Percentiles rank a stretch among this genome's conserved stretches.
These are phyloP conservation scores for Colletotrichum aenigma DNA, from an alignment of 2,329 filamentous ascomycete species.

Conservation along the genomic window DNA sequence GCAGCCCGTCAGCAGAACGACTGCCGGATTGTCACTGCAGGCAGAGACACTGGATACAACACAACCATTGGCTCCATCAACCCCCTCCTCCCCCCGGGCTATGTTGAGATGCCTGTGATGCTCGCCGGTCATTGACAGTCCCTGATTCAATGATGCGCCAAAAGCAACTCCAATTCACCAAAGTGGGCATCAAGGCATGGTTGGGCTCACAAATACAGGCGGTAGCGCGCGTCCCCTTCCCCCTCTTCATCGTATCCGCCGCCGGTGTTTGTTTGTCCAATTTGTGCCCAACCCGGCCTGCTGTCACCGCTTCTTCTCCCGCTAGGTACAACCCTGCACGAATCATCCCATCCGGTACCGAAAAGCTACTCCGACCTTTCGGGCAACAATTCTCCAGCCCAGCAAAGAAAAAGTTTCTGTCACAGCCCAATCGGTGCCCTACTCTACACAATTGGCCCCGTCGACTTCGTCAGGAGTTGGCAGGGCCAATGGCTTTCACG, in stretches of 20 bases:
- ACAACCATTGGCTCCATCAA: background rate
- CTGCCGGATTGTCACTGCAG: background rate
- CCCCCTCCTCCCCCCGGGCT: background rate
- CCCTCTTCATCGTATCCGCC: conserved; percentile 13
- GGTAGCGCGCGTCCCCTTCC: conserved; percentile 17
- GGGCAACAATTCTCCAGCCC: conserved; percentile 33
- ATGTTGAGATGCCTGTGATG: background rate
- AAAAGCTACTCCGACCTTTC: conserved; percentile 31
- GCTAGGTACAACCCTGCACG: conserved; percentile 37
- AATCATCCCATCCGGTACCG: conserved; percentile 27
- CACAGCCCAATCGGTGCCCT: conserved; percentile 34
- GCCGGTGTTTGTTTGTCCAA: conserved; percentile 16
- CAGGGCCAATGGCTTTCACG: conserved; percentile 15
- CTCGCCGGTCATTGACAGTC: background rate
- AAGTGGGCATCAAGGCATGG: conserved; percentile 25
- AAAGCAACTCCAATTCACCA: conserved; percentile 8
- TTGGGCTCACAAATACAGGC: conserved; percentile 20
- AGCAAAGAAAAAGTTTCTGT: conserved; percentile 21
- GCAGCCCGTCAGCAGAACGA: background rate
- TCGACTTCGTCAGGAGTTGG: conserved; percentile 7
- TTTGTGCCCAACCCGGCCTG: conserved; percentile 23
- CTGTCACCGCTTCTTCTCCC: conserved; percentile 35
- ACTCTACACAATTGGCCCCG: conserved; percentile 19
- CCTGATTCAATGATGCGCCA: conserved; percentile 11
- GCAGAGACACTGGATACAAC: background rate